Percentiles rank a stretch among this genome's conserved stretches.
phyloP scores from a whole-genome alignment of 1,139 yeast genomes.

The Lodderomyces orthopsilosis region DNA sequence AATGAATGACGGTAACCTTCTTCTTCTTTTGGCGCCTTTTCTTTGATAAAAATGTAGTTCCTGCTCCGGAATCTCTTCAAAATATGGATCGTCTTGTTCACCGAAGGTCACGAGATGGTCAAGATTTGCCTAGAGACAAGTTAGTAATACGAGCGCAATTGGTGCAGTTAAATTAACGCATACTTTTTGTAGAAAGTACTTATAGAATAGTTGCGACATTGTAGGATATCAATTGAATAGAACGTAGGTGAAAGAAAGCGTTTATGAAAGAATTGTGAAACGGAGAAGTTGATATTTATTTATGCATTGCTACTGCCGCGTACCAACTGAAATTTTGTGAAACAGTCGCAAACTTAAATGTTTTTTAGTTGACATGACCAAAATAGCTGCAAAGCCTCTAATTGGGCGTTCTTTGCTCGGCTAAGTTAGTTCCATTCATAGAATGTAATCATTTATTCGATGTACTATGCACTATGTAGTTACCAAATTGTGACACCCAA shows the following conservation, averaged over 20 bases:
- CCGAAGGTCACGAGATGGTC: conserved; percentile 36
- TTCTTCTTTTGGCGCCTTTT: conserved; percentile 47
- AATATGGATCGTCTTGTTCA: conserved; percentile 45
- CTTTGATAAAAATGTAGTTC: conserved; percentile 46
- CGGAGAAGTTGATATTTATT: background rate
- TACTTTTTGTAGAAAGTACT: conserved; percentile 39
- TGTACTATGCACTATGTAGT: too few species aligned
- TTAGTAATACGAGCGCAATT: background rate
- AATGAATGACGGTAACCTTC: conserved; percentile 53
- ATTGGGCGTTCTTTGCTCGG: too few species aligned
- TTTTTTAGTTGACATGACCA: background rate
- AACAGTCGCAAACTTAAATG: background rate
- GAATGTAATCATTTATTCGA: too few species aligned
- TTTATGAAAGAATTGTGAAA: background rate
- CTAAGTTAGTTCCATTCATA: too few species aligned
- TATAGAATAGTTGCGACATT: conserved; percentile 21
- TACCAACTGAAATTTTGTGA: background rate
- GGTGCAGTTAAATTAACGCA: conserved; percentile 15
- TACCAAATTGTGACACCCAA: too few species aligned
- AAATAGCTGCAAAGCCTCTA: background rate
- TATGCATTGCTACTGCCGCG: conserved; percentile 1
- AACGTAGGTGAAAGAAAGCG: background rate
- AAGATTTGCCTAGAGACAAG: conserved; percentile 30
- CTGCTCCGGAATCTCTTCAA: conserved; percentile 46
- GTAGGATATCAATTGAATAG: background rate